Evolutionary conservation across 2,329 filamentous ascomycete species (phyloP), one percentile per base, ranked within the genome.

Genomic region (Alternaria consortialis): DNA sequence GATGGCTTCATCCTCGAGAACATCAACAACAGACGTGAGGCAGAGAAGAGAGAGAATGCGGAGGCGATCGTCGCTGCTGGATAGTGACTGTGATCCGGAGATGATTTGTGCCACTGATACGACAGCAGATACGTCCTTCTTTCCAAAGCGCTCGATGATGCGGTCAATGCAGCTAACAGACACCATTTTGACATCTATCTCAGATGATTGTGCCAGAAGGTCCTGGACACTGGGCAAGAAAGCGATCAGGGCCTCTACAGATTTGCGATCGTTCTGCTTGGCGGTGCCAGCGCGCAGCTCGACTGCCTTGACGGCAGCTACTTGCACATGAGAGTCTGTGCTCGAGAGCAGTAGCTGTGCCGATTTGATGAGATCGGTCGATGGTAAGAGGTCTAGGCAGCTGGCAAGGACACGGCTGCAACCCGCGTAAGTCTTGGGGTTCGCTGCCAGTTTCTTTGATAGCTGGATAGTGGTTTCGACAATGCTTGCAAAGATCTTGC

Each of bases 111-210:
- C 92, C 5, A 93, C 91, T 5, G 87, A 86, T 27, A 91, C 85
- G 44, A 97, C 91, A 44, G 88, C 89, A 67, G 91, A 88, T 1
- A 91, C 84, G 72, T 97, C 92, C 77, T 94, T 96, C 83, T 95
- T 96, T 68, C 95, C 96, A 76, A 97, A 98, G 77, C 94, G 94
- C 80, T 97, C 94, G 2, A 92, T 88, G 64, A 99, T 96, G 78
- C 92, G 92, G 80, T 97, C 94, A 44, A 98, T 90, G 70, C 94
- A 98, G 36, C 89, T 89, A 63, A 99, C 89, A 1, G 94, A 92
- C 11, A 92, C 93, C 71, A 93, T 90, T 80, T 94, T 93, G 77
- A 95, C 90, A 29, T 88, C 84, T 54, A 90, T 86, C 67, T 95
- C 89, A 32, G 86, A 82, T 7, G 91, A 90, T 51, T 90, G 86